Evolutionary conservation across 805 yeast genomes (phyloP).

Genomic region (Saccharomycopsis fibuligera): DNA sequence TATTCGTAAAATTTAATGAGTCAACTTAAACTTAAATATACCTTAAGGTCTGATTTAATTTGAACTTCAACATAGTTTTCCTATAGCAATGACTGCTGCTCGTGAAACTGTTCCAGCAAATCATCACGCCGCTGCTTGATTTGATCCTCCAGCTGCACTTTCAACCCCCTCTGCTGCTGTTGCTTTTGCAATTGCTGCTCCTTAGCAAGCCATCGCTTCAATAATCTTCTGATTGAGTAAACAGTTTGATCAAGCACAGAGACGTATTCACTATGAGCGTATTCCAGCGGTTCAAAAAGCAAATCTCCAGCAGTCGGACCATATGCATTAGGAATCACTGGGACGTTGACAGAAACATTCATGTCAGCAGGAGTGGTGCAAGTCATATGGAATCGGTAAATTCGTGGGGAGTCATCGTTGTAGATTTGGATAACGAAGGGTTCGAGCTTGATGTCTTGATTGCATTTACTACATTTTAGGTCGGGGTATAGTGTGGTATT

Average conservation of each 20-base stretch:
- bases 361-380: conserved; percentile 3
- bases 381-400: conserved; percentile 8
- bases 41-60: too few species aligned
- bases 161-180: too few species aligned
- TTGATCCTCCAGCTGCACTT: too few species aligned
- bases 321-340: conserved; percentile 5
- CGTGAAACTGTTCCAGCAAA: too few species aligned
- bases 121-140: too few species aligned
- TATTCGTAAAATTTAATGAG: too few species aligned
- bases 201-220: conserved; percentile 6
- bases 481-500: not conserved
- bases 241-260: conserved; percentile 10
- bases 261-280: not conserved
- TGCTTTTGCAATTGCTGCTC: too few species aligned
- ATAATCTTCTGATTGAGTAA: conserved; percentile 1
- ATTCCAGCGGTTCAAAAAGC: not conserved
- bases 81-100: too few species aligned
- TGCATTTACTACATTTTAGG: conserved; percentile 10
- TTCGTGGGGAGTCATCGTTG: not conserved
- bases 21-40: too few species aligned
- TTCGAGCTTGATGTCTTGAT: conserved; percentile 7
- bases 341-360: not conserved
- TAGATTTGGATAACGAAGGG: conserved; percentile 4
- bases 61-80: too few species aligned
- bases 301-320: not conserved